Evolutionary conservation across 257 asterid genomes (phyloP).

Genomic region (Rubia yunnanensis): DNA sequence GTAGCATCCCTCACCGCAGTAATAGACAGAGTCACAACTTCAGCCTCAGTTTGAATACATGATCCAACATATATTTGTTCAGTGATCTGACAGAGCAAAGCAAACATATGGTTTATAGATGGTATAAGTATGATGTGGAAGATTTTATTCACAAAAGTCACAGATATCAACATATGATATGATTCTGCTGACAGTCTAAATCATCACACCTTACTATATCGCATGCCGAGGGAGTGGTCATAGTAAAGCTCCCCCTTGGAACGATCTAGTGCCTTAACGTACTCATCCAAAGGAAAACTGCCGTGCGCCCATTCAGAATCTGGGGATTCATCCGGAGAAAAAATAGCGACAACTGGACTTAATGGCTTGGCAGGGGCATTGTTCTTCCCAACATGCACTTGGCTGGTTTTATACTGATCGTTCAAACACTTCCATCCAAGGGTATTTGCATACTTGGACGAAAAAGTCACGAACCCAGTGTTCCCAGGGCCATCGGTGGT

Average conservation of each 20-base stretch:
- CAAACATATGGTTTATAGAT: neutral
- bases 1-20: slow-evolving; percentile 44
- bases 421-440: slow-evolving; percentile 70
- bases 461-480: slow-evolving; percentile 69
- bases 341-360: slow-evolving; percentile 62
- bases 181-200: too few species aligned
- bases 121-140: neutral
- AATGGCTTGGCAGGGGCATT: slow-evolving; percentile 42
- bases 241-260: slow-evolving; percentile 75
- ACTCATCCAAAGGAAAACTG: slow-evolving; percentile 83
- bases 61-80: slow-evolving; percentile 96
- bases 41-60: slow-evolving; percentile 77
- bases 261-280: slow-evolving; percentile 70
- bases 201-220: slow-evolving; percentile 73
- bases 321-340: slow-evolving; percentile 43
- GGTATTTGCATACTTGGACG: slow-evolving; percentile 52
- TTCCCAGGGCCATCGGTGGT: slow-evolving; percentile 50
- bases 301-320: slow-evolving; percentile 87
- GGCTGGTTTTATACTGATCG: slow-evolving; percentile 29
- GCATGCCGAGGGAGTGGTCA: slow-evolving; percentile 87
- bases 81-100: slow-evolving; percentile 52
- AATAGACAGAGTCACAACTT: slow-evolving; percentile 55
- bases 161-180: too few species aligned
- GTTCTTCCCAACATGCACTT: slow-evolving; percentile 19
- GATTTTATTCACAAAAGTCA: neutral